These are phyloP conservation scores for Strobilomyces echinocephalus DNA, from an alignment of 768 basidiomycete genomes.

Conservation along the genomic window DNA sequence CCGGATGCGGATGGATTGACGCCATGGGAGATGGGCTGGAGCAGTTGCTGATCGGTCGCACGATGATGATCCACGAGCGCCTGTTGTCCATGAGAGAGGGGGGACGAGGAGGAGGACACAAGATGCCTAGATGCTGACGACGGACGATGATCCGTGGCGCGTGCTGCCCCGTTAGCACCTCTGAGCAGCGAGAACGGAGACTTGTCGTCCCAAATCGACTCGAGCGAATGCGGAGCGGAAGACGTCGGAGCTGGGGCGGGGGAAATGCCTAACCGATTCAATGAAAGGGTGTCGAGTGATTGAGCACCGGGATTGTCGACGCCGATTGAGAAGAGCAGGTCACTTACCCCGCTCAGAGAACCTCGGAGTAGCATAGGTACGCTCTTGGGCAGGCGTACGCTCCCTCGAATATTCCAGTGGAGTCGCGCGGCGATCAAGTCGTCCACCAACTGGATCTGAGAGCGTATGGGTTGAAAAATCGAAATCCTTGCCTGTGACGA, in stretches of 20 bases:
- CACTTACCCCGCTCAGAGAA: constrained; percentile 28
- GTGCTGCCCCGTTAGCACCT: constrained; percentile 45
- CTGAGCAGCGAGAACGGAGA: constrained; percentile 70
- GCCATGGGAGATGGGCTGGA: constrained; percentile 34
- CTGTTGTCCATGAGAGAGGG: constrained; percentile 27
- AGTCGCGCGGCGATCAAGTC: constrained; percentile 16
- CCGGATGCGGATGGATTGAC: constrained; percentile 34
- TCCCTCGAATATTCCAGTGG: constrained; percentile 24
- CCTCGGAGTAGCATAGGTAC: constrained; percentile 11
- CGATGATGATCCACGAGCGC: constrained; percentile 32
- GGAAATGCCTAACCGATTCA: constrained; percentile 19
- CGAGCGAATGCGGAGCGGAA: constrained; percentile 44
- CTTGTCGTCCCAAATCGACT: constrained; percentile 80
- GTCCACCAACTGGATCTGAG: constrained; percentile 18
- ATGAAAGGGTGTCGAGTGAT: constrained; percentile 12
- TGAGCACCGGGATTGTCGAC: constrained; percentile 5
- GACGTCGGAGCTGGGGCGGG: constrained; percentile 33
- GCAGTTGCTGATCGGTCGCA: constrained; percentile 35
- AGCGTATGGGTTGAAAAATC: constrained; percentile 63
- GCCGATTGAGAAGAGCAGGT: constrained; percentile 7
- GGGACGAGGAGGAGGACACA: constrained; percentile 17
- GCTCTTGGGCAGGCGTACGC: constrained; percentile 28
- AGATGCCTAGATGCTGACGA: constrained; percentile 23
- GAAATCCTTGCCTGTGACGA: constrained; percentile 75
- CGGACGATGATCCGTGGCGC: constrained; percentile 34